Conservation (phyloP, 2,329 filamentous ascomycete genomes). For the Diplodia corticola region DNA sequence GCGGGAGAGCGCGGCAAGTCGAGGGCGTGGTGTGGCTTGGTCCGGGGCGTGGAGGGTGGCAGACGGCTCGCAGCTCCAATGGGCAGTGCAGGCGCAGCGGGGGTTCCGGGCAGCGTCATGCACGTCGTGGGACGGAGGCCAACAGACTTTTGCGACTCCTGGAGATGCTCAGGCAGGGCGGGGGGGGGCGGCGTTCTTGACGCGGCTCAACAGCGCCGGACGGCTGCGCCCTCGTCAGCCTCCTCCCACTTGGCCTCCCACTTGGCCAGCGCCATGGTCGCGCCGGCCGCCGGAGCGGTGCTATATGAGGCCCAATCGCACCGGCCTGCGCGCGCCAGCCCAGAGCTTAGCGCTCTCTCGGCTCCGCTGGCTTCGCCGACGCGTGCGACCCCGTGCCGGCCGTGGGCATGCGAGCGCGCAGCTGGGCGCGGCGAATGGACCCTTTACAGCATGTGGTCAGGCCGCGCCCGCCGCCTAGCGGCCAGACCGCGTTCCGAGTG, state of each 20-base stretch:
- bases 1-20: not conserved
- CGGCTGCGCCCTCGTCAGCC: not conserved
- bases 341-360: conserved; percentile 13
- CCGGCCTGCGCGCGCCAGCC: not conserved
- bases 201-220: not conserved
- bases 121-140: conserved; percentile 2
- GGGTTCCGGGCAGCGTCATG: not conserved
- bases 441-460: not conserved
- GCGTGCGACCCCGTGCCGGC: not conserved
- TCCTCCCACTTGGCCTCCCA: too few relatives aligned
- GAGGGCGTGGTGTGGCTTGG: conserved; percentile 11
- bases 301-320: conserved; percentile 1
- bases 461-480: not conserved
- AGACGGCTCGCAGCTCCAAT: not conserved
- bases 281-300: not conserved
- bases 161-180: not conserved
- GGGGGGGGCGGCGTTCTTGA: not conserved
- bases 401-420: not conserved
- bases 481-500: not conserved
- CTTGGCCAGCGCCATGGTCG: not conserved
- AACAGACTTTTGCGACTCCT: not conserved
- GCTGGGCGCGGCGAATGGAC: not conserved
- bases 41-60: not conserved
- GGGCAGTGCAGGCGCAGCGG: not conserved
- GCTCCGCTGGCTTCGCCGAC: not conserved